Evolutionary conservation across 495 filamentous ascomycete species (phyloP), one percentile per base, ranked within the genome.

Genomic region (Penicillium desertorum): DNA sequence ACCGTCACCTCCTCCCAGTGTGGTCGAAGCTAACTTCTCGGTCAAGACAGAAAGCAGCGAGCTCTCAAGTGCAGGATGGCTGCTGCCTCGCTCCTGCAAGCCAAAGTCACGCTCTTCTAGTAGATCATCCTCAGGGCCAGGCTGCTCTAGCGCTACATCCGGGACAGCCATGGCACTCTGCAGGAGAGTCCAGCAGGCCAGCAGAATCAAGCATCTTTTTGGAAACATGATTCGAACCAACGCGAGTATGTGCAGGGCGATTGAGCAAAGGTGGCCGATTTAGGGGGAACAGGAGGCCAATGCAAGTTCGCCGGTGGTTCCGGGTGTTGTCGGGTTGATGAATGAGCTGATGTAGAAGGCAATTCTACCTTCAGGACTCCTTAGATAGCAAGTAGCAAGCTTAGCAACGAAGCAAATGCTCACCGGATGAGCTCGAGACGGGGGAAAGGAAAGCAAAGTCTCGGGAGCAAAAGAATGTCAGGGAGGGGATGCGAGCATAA

Each of bases 181-280:
- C 17, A 67, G 23, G 11, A 69, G 37, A 20, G 61, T 17, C 47
- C 59, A 64, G 27, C 55, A 30, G 36, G 57, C 64, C 54, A 69
- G 39, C 16, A 66, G 47, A 44, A 57, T 20, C 43, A 63, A 27
- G 29, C 39, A 60, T 19, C 47, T 56, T 34, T 54, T 60, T 5
- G 59, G 8, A 58, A 55, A 64, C 66, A 69, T 69, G 14, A 41
- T 41, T 32, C 16, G 9, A 23, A 45, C 45, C 42, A 19, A 29
- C 27, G 5, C 12, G 20, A 22, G 27, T 23, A 32, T 32, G 5
- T 22, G 39, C 50, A 44, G 30, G 5, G 22, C 42, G 22, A 25
- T 12, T 23, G 27, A 47, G 51, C 34, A 23, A 54, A 17, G 16
- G n/a, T 37, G 16, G 27, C 42, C 43, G 20, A 23, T n/a, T 6